phyloP scores from a whole-genome alignment of 257 asterid species.

The Lavandula angustifolia region DNA sequence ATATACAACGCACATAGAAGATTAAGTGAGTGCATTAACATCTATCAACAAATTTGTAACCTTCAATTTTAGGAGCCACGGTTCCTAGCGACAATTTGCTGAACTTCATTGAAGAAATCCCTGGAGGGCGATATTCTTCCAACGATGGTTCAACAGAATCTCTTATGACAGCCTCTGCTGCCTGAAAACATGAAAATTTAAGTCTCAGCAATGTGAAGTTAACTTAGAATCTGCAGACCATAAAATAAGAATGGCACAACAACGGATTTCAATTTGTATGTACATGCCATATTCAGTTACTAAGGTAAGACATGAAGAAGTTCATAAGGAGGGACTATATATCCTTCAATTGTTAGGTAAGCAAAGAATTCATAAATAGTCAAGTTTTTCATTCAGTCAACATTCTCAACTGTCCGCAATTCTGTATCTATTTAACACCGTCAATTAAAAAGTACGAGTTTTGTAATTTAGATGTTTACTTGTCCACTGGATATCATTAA shows the following conservation, averaged over 20 bases:
- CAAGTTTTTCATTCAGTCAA: neutral
- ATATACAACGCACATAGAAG: conserved; percentile 7
- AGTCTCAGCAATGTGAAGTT: conserved; percentile 2
- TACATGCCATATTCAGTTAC: conserved; percentile 1
- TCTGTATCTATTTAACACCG: neutral
- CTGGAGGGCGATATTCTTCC: conserved; percentile 92
- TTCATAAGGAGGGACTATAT: neutral
- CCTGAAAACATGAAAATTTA: conserved; percentile 50
- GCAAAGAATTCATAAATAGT: neutral
- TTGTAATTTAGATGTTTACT: neutral
- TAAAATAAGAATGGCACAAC: neutral
- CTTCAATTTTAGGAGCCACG: conserved; percentile 98
- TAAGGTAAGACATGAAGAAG: neutral
- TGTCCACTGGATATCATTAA: neutral
- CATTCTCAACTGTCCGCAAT: neutral
- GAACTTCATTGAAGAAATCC: conserved; percentile 85
- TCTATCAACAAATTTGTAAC: conserved; percentile 38
- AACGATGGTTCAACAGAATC: conserved; percentile 91
- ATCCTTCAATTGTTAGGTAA: neutral
- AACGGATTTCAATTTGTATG: neutral
- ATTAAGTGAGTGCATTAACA: conserved; percentile 5
- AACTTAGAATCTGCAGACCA: neutral
- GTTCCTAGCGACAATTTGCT: conserved; percentile 87
- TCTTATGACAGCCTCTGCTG: conserved; percentile 83
- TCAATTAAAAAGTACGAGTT: neutral